Evolutionary conservation across 1,284 basidiomycete genomes (phyloP).

Genomic region (Ceratobasidium sp.): DNA sequence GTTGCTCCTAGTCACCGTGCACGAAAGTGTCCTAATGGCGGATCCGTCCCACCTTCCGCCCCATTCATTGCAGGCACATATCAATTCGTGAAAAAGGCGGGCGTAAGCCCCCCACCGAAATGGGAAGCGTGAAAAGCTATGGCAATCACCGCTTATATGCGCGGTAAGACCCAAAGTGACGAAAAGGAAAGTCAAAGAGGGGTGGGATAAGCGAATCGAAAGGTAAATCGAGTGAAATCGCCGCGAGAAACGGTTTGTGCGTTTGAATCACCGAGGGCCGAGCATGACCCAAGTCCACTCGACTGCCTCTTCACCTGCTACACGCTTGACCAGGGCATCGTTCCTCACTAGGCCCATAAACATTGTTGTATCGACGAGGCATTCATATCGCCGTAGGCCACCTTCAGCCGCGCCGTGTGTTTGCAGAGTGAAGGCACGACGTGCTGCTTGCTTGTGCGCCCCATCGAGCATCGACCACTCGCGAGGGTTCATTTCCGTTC

Average conservation of each 20-base stretch:
- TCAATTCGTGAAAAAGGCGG: neutral
- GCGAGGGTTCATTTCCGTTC: slow-evolving; percentile 32
- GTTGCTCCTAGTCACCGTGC: slow-evolving; percentile 43
- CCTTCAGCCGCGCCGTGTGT: slow-evolving; percentile 15
- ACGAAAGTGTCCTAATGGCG: slow-evolving; percentile 33
- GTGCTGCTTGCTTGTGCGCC: slow-evolving; percentile 31
- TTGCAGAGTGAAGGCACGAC: slow-evolving; percentile 33
- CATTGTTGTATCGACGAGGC: slow-evolving; percentile 39
- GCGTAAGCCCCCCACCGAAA: neutral
- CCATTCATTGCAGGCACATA: slow-evolving; percentile 2
- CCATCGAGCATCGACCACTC: slow-evolving; percentile 40
- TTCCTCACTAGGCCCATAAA: slow-evolving; percentile 39
- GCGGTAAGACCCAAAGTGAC: slow-evolving; percentile 14
- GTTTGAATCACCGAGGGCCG: slow-evolving; percentile 23
- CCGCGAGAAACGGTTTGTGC: neutral
- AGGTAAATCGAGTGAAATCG: slow-evolving; percentile 6
- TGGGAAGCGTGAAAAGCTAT: neutral
- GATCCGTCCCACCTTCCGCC: slow-evolving; percentile 2
- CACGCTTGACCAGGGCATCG: slow-evolving; percentile 28
- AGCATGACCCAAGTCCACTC: slow-evolving; percentile 41
- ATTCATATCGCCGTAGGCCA: slow-evolving; percentile 37
- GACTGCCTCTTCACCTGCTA: slow-evolving; percentile 37
- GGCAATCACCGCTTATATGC: slow-evolving; percentile 30
- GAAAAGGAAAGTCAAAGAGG: neutral
- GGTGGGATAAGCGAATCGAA: neutral